Percentiles rank a stretch among this genome's conserved stretches.
These are phyloP conservation scores for Triangularia setosa DNA, from an alignment of 2,329 filamentous ascomycete species.

Conservation along the genomic window DNA sequence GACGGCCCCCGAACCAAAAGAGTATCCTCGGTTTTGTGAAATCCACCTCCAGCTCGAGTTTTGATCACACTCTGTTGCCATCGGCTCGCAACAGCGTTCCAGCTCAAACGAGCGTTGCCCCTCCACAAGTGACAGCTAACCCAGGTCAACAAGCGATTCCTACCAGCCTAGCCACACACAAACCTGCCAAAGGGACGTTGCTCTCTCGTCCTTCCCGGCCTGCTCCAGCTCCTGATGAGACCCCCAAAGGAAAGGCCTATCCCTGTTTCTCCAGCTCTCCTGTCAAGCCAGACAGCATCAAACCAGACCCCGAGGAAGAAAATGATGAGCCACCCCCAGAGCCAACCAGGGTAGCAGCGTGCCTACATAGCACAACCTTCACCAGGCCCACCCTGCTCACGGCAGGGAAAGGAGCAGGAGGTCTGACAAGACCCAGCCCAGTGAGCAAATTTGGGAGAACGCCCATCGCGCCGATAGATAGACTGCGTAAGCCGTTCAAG, in stretches of 20 bases:
- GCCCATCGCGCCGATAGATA: slow-evolving; percentile 45
- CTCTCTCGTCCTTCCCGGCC: slow-evolving; percentile 32
- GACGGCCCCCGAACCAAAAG: slow-evolving; percentile 37
- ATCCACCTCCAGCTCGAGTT: slow-evolving; percentile 17
- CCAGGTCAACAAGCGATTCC: slow-evolving; percentile 8
- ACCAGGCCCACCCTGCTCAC: slow-evolving; percentile 32
- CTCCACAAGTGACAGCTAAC: slow-evolving; percentile 11
- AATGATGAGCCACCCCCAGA: slow-evolving; percentile 32
- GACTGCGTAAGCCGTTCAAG: slow-evolving; percentile 53
- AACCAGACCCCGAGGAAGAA: slow-evolving; percentile 26
- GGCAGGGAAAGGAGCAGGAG: slow-evolving; percentile 38
- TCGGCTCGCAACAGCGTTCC: not conserved
- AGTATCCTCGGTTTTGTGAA: slow-evolving; percentile 42
- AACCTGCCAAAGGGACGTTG: slow-evolving; percentile 37
- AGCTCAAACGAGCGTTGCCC: not conserved
- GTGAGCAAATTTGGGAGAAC: slow-evolving; percentile 28
- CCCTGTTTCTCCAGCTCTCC: slow-evolving; percentile 58
- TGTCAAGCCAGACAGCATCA: slow-evolving; percentile 17
- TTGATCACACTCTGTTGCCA: not conserved
- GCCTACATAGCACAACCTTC: slow-evolving; percentile 51
- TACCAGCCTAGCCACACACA: slow-evolving; percentile 37
- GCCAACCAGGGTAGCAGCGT: slow-evolving; percentile 39
- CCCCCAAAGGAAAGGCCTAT: slow-evolving; percentile 44
- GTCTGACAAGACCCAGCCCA: slow-evolving; percentile 38
- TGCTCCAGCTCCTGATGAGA: slow-evolving; percentile 21